Base-by-base conservation (phyloP, 2,329 filamentous ascomycete species). In the Verticillium isaacii region DNA sequence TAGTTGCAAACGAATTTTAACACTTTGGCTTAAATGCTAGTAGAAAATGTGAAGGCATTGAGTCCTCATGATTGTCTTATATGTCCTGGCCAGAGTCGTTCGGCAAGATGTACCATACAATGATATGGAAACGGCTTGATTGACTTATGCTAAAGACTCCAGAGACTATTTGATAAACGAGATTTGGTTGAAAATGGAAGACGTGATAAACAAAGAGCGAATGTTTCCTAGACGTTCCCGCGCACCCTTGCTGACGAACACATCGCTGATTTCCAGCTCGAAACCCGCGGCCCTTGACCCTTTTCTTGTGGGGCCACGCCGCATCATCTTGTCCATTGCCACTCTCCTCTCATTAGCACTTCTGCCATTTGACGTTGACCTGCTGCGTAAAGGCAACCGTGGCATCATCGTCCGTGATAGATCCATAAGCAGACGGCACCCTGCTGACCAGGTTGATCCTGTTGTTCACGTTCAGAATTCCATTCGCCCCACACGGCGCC, bases 401-500 rank as follows among this genome's bases (percentile, higher is more conserved):
- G 37, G 74, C 74, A 55, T 76, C 74, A 66, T 76, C 74, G 65
- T 76, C 74, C 7, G 74, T 75, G 65, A 76, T 75, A 54, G 70
- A 68, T 50, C 74, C 74, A 19, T 66, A 73, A 60, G 74, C 73
- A 5, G 64, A 64, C 8, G 69, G 12, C 65, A 74, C 73, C 63
- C 66, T 70, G 60, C 70, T 68, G 37, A 71, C 71, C 34, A 76
- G 67, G 6, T 72, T 71, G 57, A 76, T 74, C 60, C 74, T 72
- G 70, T 76, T 76, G 68, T 76, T 76, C 65, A 76, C 69, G 66
- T 76, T 76, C 62, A 80, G 75, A 65, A 80, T 78, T 59, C 78
- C 78, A 57, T 68, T 74, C 62, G 76, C 76, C 61, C 78, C 78
- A 69, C 78, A 80, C 4, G 78, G 78, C 60, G 77, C 77, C 71